Conservation (phyloP, 2,329 filamentous ascomycete species). For the Venturia nashicola region DNA sequence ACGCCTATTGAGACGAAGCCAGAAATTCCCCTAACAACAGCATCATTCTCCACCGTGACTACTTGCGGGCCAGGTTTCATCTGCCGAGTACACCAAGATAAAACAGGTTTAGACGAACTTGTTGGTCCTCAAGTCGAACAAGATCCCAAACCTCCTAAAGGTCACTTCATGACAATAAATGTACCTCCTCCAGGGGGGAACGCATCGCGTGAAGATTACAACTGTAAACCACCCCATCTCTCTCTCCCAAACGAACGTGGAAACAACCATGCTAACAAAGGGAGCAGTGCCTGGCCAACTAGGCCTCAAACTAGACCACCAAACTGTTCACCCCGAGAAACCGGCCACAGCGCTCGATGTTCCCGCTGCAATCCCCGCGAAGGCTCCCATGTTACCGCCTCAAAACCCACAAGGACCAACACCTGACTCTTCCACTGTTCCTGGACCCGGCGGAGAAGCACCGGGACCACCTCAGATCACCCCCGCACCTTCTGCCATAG, state of each 20-base stretch:
- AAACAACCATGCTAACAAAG: neutral
- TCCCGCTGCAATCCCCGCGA: neutral
- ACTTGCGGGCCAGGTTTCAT: neutral
- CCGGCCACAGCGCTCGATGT: neutral
- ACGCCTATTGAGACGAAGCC: neutral
- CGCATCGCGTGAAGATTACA: no score
- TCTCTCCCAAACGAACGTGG: neutral
- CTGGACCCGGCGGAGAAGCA: neutral
- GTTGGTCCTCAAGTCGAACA: no score
- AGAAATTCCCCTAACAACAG: neutral
- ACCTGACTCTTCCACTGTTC: neutral
- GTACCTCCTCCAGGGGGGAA: neutral
- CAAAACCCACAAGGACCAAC: neutral
- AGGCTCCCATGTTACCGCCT: neutral
- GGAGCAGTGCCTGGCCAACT: neutral
- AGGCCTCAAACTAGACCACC: neutral
- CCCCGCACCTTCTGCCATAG: neutral
- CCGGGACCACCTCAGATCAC: neutral
- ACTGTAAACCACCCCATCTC: neutral
- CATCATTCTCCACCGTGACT: neutral
- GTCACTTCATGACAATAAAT: neutral
- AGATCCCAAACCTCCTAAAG: no score
- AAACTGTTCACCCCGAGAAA: neutral
- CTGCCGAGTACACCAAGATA: neutral
- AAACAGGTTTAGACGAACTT: neutral